A percentile compares a stretch with the other conserved stretches of the same genome.
phyloP scores from a whole-genome alignment of 768 basidiomycete species.

The Rubroboletus pulcherrimus region DNA sequence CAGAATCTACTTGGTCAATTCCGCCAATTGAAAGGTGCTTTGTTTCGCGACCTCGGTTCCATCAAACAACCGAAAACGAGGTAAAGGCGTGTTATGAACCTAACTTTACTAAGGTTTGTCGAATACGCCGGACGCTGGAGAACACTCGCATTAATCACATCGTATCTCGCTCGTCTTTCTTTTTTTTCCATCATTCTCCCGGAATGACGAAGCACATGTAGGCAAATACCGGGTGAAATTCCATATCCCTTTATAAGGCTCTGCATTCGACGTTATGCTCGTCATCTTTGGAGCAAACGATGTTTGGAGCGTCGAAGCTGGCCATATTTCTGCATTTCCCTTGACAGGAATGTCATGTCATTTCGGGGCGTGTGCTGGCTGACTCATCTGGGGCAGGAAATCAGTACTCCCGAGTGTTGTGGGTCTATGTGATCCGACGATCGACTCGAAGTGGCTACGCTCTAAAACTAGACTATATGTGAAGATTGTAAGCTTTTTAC shows the following conservation, averaged over 20 bases:
- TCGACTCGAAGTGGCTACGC: neutral
- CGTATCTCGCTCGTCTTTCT: neutral
- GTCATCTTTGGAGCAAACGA: constrained; percentile 5
- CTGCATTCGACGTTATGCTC: constrained; percentile 1
- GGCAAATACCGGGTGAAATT: neutral
- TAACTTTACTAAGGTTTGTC: constrained; percentile 9
- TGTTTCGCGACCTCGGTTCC: constrained; percentile 13
- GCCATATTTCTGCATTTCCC: neutral
- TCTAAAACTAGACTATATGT: neutral
- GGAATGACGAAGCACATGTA: neutral
- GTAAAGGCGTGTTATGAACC: constrained; percentile 20
- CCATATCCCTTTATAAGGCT: neutral
- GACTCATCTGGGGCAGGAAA: neutral
- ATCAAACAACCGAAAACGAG: constrained; percentile 22
- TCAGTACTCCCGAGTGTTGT: neutral
- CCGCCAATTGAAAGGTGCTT: neutral
- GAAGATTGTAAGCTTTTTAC: constrained; percentile 1
- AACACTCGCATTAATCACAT: constrained; percentile 6
- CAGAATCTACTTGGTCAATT: neutral
- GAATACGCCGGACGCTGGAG: neutral
- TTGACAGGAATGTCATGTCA: neutral
- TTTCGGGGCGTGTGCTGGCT: neutral
- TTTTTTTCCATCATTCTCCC: constrained; percentile 1
- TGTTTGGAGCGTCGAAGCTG: neutral
- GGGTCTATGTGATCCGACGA: constrained; percentile 3